Percentiles rank a stretch among this genome's conserved stretches.
phyloP scores from a whole-genome alignment of 2,329 filamentous ascomycete species.

The Scleromitrula shiraiana region DNA sequence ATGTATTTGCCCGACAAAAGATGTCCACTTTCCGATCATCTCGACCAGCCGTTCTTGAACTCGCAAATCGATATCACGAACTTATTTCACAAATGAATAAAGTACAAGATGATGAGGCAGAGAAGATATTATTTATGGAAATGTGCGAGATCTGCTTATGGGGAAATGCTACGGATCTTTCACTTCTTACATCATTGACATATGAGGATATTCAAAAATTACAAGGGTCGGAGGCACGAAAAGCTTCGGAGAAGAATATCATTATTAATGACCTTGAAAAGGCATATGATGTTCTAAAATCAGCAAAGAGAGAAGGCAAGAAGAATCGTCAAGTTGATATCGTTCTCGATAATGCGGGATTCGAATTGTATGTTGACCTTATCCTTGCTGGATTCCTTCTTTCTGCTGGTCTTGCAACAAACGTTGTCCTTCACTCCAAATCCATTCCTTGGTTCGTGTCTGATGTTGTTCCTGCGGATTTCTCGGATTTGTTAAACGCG shows the following conservation, averaged over 20 bases:
- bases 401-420: slow-evolving; percentile 74
- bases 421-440: slow-evolving; percentile 85
- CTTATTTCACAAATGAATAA: slow-evolving; percentile 58
- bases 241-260: slow-evolving; percentile 84
- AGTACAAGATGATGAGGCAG: slow-evolving; percentile 46
- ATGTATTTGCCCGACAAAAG: slow-evolving; percentile 85
- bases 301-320: slow-evolving; percentile 54
- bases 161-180: slow-evolving; percentile 94
- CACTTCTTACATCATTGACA: slow-evolving; percentile 77
- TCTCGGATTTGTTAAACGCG: slow-evolving; percentile 70
- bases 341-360: slow-evolving; percentile 93
- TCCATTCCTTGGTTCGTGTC: slow-evolving; percentile 97
- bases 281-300: slow-evolving; percentile 61
- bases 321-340: slow-evolving; percentile 78
- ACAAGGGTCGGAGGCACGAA: slow-evolving; percentile 80
- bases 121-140: slow-evolving; percentile 75
- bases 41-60: slow-evolving; percentile 73
- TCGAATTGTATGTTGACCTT: slow-evolving; percentile 93
- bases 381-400: slow-evolving; percentile 87
- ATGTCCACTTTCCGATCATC: slow-evolving; percentile 88
- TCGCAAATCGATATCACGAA: slow-evolving; percentile 70
- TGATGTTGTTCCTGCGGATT: slow-evolving; percentile 83
- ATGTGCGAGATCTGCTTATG: slow-evolving; percentile 96
- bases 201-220: slow-evolving; percentile 97
- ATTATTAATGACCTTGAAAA: slow-evolving; percentile 73